A percentile compares a stretch with the other conserved stretches of the same genome.
Conservation (phyloP, 768 basidiomycete species). For the Phylloporus scabripes region DNA sequence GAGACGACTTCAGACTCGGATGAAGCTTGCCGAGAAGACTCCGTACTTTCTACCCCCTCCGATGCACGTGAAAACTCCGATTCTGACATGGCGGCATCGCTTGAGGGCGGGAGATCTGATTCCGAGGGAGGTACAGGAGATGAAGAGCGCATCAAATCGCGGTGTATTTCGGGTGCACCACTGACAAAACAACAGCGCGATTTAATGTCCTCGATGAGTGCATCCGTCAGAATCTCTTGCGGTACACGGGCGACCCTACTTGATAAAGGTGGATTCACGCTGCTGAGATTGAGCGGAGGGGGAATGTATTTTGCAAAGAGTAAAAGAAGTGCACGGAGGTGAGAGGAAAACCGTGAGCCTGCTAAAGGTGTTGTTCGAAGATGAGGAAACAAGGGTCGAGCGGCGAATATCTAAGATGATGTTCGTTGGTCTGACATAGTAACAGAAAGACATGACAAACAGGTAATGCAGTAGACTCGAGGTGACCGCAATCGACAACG, state of each 20-base stretch:
- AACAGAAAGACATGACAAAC: conserved; percentile 41
- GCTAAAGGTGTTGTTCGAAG: conserved; percentile 84
- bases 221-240: conserved; percentile 70
- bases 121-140: conserved; percentile 32
- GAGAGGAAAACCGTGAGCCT: conserved; percentile 72
- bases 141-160: conserved; percentile 30
- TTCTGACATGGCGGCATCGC: conserved; percentile 59
- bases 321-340: conserved; percentile 75
- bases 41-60: conserved; percentile 42
- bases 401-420: conserved; percentile 72
- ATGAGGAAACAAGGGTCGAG: conserved; percentile 80
- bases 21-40: conserved; percentile 46
- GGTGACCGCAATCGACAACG: conserved; percentile 88
- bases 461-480: conserved; percentile 85
- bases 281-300: conserved; percentile 65
- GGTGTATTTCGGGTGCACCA: conserved; percentile 41
- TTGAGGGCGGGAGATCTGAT: conserved; percentile 40
- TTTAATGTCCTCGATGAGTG: conserved; percentile 85
- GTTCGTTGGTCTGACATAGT: conserved; percentile 1
- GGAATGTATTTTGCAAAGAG: conserved; percentile 84
- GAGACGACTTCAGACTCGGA: conserved; percentile 53
- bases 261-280: conserved; percentile 56
- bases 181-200: conserved; percentile 88
- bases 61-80: conserved; percentile 58
- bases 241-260: conserved; percentile 67